Base-by-base conservation (phyloP, 148 eudicot genomes). In the Polygonum aviculare region DNA sequence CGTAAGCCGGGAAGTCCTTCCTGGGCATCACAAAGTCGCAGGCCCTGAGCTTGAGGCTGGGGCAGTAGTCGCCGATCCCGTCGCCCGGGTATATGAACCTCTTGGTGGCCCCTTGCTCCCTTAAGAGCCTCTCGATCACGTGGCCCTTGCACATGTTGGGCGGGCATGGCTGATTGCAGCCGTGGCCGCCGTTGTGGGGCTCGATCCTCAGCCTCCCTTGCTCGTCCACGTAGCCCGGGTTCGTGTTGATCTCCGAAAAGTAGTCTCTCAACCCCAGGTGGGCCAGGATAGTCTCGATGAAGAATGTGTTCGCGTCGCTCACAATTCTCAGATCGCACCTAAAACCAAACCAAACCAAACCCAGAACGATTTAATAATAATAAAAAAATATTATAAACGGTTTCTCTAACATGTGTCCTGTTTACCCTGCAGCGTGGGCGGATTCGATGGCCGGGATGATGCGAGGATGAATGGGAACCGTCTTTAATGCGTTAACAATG, bases 101-200 rank as follows among this genome's bases (percentile, higher is more conserved):
- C 69, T 78, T 85, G 49, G 55, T 76, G 9, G 5, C 44, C 18
- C 75, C 75, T 73, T 77, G 80, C 4, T 75, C 21, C 1, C 51
- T 50, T 57, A 84, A 14, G 19, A 84, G 48, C 63, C 77, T 75
- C 41, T 82, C 73, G 31, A 84, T 77, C 81, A 84, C 83, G 22
- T 52, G 21, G 3, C 81, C 84, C 84, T 95, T 95, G 87, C 99
- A 95, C 99, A 95, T 90, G 78, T 95, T 95, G 38, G 97, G 99
- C 80, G 99, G 99, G 78, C 99, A 95, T 47, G 79, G 31, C 31
- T 26, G 84, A 41, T 26, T 67, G 81, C 97, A 92, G 41, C 92
- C 91, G 84, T 92, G 96, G 76, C 90, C 89, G 83, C 90, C 96
- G 78, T 87, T 85, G 77, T 50, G 84, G 47, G 97, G 93, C 7